Conservation (phyloP, 345 rosid species). For the Atalantia buxifolia region DNA sequence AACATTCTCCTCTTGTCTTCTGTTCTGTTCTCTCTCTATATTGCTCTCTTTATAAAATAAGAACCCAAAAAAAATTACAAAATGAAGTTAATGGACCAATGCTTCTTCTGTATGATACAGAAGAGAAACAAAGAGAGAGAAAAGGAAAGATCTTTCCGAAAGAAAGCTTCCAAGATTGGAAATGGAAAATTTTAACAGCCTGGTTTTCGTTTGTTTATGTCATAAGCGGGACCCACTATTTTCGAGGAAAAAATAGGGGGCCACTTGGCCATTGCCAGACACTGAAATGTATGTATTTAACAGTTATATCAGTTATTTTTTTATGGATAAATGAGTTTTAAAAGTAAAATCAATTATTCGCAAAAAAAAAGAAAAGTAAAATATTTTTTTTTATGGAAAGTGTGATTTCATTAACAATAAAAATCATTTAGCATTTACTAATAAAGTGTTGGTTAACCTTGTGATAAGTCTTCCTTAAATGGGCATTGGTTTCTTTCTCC, state of each 20-base stretch:
- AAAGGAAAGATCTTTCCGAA: slow-evolving; percentile 8
- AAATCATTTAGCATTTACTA: no score
- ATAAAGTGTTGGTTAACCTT: no score
- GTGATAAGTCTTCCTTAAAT: no score
- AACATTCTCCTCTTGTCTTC: not conserved
- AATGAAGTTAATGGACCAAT: not conserved
- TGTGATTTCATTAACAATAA: no score
- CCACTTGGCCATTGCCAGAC: not conserved
- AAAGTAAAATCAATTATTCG: not conserved
- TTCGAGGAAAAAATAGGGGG: not conserved
- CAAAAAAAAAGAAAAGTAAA: not conserved
- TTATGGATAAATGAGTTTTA: not conserved
- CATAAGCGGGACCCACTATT: not conserved
- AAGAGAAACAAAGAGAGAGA: not conserved
- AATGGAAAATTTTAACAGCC: slow-evolving; percentile 5
- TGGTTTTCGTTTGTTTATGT: not conserved
- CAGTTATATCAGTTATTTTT: not conserved
- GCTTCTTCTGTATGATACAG: not conserved
- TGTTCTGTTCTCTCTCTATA: not conserved
- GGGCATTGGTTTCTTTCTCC: no score
- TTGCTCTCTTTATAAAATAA: not conserved
- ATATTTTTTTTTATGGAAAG: no score
- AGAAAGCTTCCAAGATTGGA: slow-evolving; percentile 8
- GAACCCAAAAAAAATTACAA: not conserved
- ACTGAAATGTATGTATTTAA: not conserved